These are phyloP conservation scores for Gymnopilus dilepis DNA, from an alignment of 768 basidiomycete species.

Conservation along the genomic window DNA sequence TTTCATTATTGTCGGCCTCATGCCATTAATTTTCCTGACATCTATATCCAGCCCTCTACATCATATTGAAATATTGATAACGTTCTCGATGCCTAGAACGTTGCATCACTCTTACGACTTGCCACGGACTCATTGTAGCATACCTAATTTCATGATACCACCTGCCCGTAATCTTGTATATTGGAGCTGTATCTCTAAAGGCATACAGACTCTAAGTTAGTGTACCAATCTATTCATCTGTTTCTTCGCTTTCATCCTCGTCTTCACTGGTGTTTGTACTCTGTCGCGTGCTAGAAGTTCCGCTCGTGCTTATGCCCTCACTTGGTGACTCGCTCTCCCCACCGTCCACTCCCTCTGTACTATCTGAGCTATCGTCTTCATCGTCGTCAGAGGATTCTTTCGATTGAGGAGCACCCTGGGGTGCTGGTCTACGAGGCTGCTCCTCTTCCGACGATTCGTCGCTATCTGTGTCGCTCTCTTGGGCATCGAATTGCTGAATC, in stretches of 20 bases:
- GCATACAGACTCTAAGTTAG: background rate
- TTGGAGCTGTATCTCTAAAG: background rate
- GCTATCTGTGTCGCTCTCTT: constrained; percentile 49
- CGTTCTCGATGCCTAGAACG: background rate
- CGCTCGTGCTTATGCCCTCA: constrained; percentile 29
- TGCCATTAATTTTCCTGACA: constrained; percentile 12
- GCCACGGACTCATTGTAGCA: constrained; percentile 11
- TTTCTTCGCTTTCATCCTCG: constrained; percentile 15
- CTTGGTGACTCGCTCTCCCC: constrained; percentile 29
- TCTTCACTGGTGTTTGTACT: constrained; percentile 17
- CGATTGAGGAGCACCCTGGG: background rate
- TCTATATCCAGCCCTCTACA: constrained; percentile 66
- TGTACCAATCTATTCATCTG: constrained; percentile 2
- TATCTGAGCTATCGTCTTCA: constrained; percentile 11
- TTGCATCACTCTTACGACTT: constrained; percentile 1
- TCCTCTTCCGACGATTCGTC: constrained; percentile 21
- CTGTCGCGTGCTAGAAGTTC: constrained; percentile 24
- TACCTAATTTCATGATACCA: constrained; percentile 13
- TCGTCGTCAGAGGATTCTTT: constrained; percentile 6
- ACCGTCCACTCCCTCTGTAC: constrained; percentile 25
- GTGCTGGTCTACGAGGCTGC: background rate
- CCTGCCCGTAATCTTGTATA: background rate
- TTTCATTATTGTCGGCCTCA: background rate
- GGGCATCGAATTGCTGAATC: constrained; percentile 83
- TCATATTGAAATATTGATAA: constrained; percentile 75